These are phyloP conservation scores for Areca catechu DNA, from an alignment of 176 grass and related monocot species.

Conservation along the genomic window DNA sequence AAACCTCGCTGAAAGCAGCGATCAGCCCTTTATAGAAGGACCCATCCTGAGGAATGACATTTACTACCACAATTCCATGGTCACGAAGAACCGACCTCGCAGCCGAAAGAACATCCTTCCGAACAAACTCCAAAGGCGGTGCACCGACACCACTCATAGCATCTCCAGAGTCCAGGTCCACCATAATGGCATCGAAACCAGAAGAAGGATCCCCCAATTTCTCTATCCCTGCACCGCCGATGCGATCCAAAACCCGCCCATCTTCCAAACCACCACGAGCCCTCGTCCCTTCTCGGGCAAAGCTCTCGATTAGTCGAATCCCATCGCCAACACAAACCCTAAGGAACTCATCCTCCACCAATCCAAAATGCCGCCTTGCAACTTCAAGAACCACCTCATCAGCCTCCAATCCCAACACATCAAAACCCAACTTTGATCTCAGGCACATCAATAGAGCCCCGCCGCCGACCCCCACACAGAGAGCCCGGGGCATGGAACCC, in stretches of 20 bases:
- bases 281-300: background rate
- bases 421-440: slow-evolving; percentile 41
- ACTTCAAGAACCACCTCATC: slow-evolving; percentile 48
- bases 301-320: slow-evolving; percentile 41
- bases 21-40: slow-evolving; percentile 53
- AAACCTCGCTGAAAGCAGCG: slow-evolving; percentile 37
- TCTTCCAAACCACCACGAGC: too few species aligned
- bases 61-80: slow-evolving; percentile 53
- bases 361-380: slow-evolving; percentile 63
- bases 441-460: too few species aligned
- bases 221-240: too few species aligned
- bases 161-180: slow-evolving; percentile 73
- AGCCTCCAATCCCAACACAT: slow-evolving; percentile 55
- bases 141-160: slow-evolving; percentile 49
- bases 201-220: too few species aligned
- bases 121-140: slow-evolving; percentile 56
- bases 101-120: slow-evolving; percentile 34
- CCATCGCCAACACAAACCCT: slow-evolving; percentile 42
- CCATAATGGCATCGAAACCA: slow-evolving; percentile 48
- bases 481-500: slow-evolving; percentile 35
- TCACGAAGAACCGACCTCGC: slow-evolving; percentile 29
- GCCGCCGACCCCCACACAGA: slow-evolving; percentile 69
- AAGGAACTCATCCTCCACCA: slow-evolving; percentile 64
- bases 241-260: too few species aligned
- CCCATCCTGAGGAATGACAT: slow-evolving; percentile 55